phyloP scores from a whole-genome alignment of 2,329 filamentous ascomycete genomes.

The Colletotrichum higginsianum region DNA sequence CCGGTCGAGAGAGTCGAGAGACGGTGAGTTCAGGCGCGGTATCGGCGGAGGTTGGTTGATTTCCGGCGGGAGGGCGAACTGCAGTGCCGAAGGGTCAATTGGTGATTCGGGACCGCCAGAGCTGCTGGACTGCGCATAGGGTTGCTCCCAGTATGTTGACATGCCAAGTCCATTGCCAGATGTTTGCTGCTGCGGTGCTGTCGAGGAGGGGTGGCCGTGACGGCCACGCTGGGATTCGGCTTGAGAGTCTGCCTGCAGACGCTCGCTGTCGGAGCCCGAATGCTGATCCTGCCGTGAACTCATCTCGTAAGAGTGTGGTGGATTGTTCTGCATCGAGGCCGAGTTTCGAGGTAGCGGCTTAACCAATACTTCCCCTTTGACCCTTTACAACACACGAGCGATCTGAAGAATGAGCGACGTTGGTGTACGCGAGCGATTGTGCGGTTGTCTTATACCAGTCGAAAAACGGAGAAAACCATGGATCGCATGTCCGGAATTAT shows the following conservation, averaged over 20 bases:
- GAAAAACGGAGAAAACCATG: not conserved
- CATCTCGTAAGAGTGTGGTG: slow-evolving; percentile 34
- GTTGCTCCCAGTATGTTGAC: slow-evolving; percentile 68
- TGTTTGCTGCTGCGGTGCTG: slow-evolving; percentile 8
- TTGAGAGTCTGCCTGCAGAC: slow-evolving; percentile 43
- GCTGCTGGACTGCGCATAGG: slow-evolving; percentile 57
- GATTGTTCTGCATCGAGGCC: slow-evolving; percentile 14
- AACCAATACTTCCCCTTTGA: not conserved
- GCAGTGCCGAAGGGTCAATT: slow-evolving; percentile 67
- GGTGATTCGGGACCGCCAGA: slow-evolving; percentile 61
- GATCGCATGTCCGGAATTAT: slow-evolving; percentile 31
- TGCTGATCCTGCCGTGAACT: slow-evolving; percentile 30
- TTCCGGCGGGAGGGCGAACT: slow-evolving; percentile 69
- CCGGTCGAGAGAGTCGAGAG: slow-evolving; percentile 51
- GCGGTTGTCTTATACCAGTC: slow-evolving; percentile 21
- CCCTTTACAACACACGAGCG: not conserved
- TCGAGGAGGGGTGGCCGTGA: slow-evolving; percentile 24
- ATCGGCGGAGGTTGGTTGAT: slow-evolving; percentile 53
- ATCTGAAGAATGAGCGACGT: not conserved
- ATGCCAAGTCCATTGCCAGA: slow-evolving; percentile 58
- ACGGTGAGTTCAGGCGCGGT: slow-evolving; percentile 36
- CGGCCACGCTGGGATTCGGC: slow-evolving; percentile 29
- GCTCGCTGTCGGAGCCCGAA: slow-evolving; percentile 20
- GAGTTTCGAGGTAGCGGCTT: not conserved
- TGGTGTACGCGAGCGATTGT: not conserved